These are phyloP conservation scores for Staphylotrichum tortipilum DNA, from an alignment of 495 filamentous ascomycete genomes.

Conservation along the genomic window DNA sequence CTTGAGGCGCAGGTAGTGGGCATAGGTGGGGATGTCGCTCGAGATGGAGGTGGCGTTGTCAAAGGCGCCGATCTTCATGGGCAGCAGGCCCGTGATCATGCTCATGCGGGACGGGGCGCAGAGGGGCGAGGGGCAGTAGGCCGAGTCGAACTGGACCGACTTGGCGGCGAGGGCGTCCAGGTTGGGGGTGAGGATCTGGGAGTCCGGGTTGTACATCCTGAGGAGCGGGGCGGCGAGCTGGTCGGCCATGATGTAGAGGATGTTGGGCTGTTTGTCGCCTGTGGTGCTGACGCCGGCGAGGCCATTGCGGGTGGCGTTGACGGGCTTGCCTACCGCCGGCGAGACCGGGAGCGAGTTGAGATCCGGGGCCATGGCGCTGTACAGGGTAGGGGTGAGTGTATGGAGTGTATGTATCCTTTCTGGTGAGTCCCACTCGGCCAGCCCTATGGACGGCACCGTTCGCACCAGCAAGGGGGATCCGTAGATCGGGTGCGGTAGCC, in stretches of 20 bases:
- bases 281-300: neutral
- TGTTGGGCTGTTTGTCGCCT: slow-evolving; percentile 26
- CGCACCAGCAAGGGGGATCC: neutral
- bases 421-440: neutral
- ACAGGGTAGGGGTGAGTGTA: neutral
- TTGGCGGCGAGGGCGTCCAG: slow-evolving; percentile 68
- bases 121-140: slow-evolving; percentile 82
- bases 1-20: slow-evolving; percentile 74
- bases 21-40: slow-evolving; percentile 73
- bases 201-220: slow-evolving; percentile 71
- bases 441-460: slow-evolving; percentile 1
- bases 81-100: slow-evolving; percentile 80
- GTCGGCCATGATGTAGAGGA: slow-evolving; percentile 69
- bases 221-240: slow-evolving; percentile 80
- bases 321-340: slow-evolving; percentile 11
- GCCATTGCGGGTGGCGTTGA: slow-evolving; percentile 6
- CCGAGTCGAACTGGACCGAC: slow-evolving; percentile 77
- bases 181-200: slow-evolving; percentile 77
- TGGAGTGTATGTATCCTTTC: too few species aligned
- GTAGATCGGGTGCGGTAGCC: neutral
- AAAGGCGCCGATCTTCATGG: slow-evolving; percentile 76
- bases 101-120: slow-evolving; percentile 83
- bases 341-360: slow-evolving; percentile 44
- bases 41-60: slow-evolving; percentile 75
- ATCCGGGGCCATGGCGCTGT: slow-evolving; percentile 43